Evolutionary conservation across 2,329 filamentous ascomycete genomes (phyloP), one percentile per base, ranked within the genome.

Genomic region (Penicillium sp.): DNA sequence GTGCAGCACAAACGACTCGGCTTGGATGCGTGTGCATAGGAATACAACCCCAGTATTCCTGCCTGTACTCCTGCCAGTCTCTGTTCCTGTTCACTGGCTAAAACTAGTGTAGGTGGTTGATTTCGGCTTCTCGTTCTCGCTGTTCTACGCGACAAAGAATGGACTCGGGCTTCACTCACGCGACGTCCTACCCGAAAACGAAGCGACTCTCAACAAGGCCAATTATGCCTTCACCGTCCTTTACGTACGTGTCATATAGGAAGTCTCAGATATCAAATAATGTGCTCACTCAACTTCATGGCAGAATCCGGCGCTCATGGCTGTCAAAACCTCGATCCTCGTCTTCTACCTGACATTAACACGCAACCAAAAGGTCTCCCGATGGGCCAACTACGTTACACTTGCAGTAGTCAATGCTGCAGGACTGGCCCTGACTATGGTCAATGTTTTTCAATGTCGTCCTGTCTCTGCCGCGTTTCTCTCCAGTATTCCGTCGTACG

Each of bases 271-370:
- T n/a, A n/a, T n/a, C n/a, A n/a, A n/a, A n/a, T n/a, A n/a, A n/a
- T n/a, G n/a, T n/a, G n/a, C n/a, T n/a, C n/a, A n/a, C 25, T 33
- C 5, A 30, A 7, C 8, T 4, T 11, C 1, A 7, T 13, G 14
- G n/a, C 56, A 90, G 82, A 94, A 95, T 59, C 89, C 89, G 9
- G 84, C 87, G 3, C 74, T 95, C 40, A 94, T 94, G 87, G 82
- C 85, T 2, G 88, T 87, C 35, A 96, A 96, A 68, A 89, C 87
- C 0, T 94, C 88, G n/a, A 87, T 96, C 54, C 75, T 96, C 42
- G 76, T 93, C 37, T 96, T 96, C 65, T 96, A 94, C 67, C 75
- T 96, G 34, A 83, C 84, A 27, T 75, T 96, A 33, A 86, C 87
- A 17, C 84, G 83, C 55, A 86, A 87, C 43, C 81, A 94, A 51